These are phyloP conservation scores for sorghum (Sorghum bicolor) DNA, from an alignment of 176 grass and related monocot genomes.

Conservation along the genomic window Sorghum_bicolor_NCBIv3 NC_012879.2:8309001-8309500, in stretches of 20 bases:
- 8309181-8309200: conserved; percentile 69
- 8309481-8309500: no score
- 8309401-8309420: conserved; percentile 94
- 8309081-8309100: conserved; percentile 36
- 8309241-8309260: background rate
- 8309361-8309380: conserved; percentile 77
- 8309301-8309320: background rate
- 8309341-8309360: conserved; percentile 86
- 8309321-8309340: conserved; percentile 73
- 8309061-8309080: conserved; percentile 49
- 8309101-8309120: conserved; percentile 43
- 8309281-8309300: background rate
- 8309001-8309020: conserved; percentile 41
- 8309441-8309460: background rate
- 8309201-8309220: conserved; percentile 99
- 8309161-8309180: conserved; percentile 35
- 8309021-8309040: conserved; percentile 73
- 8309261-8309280: no score
- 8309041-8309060: conserved; percentile 71
- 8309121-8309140: background rate
- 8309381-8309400: conserved; percentile 83
- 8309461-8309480: background rate
- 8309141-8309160: background rate
- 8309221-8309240: conserved; percentile 77
- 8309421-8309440: conserved; percentile 63